A percentile compares a stretch with the other conserved stretches of the same genome.
Conservation (phyloP, 2,329 filamentous ascomycete genomes). For the Seiridium cupressi region DNA sequence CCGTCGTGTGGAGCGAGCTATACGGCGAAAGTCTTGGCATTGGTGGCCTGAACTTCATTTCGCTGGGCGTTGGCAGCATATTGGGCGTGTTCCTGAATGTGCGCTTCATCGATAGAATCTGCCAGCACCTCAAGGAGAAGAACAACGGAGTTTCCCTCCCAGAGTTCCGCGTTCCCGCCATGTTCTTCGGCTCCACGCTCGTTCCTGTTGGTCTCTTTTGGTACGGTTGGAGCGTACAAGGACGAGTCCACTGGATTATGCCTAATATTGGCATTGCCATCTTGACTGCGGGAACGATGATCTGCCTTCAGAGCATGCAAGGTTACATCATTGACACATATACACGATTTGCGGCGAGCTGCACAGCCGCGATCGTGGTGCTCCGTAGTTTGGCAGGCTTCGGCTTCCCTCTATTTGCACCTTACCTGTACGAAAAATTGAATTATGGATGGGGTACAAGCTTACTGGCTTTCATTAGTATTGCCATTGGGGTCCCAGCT, state of each 20-base stretch:
- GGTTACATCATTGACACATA: constrained; percentile 3
- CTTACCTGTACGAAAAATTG: constrained; percentile 33
- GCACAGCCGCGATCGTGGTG: background rate
- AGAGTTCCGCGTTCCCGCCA: constrained; percentile 21
- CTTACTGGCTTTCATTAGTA: constrained; percentile 37
- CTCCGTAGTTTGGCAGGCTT: constrained; percentile 43
- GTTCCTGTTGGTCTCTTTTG: constrained; percentile 30
- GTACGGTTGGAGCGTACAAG: constrained; percentile 31
- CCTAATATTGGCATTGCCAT: constrained; percentile 44
- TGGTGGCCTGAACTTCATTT: constrained; percentile 2
- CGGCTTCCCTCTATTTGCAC: constrained; percentile 48
- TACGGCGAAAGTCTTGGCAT: background rate
- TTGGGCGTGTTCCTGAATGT: background rate
- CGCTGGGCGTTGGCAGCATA: background rate
- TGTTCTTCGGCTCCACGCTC: constrained; percentile 17
- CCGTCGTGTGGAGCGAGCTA: background rate
- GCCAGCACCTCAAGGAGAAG: background rate
- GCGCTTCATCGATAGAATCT: background rate
- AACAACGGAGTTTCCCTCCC: constrained; percentile 10
- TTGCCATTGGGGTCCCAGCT: constrained; percentile 40
- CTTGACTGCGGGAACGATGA: constrained; percentile 31
- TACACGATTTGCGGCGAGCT: background rate
- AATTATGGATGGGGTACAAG: constrained; percentile 41
- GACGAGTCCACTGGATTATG: constrained; percentile 46
- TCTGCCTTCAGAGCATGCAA: constrained; percentile 34